These are phyloP conservation scores for Saxophila tyrrhenica DNA, from an alignment of 495 filamentous ascomycete genomes.

Conservation along the genomic window DNA sequence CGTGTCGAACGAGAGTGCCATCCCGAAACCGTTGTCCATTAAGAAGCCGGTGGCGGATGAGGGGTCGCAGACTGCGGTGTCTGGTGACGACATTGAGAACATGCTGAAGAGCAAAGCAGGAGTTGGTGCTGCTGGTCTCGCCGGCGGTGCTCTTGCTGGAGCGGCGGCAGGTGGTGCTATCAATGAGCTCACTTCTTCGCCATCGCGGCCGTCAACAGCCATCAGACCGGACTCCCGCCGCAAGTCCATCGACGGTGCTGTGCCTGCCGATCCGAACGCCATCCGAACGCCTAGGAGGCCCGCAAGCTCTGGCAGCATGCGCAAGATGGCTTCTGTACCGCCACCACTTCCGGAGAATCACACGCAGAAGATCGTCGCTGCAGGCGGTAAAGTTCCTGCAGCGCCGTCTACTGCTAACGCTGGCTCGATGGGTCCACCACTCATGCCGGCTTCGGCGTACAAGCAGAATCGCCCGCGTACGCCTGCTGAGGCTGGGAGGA, in stretches of 20 bases:
- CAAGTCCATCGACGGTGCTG: conserved; percentile 6
- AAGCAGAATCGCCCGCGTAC: conserved; percentile 56
- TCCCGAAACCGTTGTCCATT: conserved; percentile 9
- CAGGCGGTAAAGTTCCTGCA: conserved; percentile 35
- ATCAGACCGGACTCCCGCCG: neutral
- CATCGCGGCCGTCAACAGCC: neutral
- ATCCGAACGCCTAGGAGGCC: conserved; percentile 41
- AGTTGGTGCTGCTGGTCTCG: neutral
- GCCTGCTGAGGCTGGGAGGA: conserved; percentile 40
- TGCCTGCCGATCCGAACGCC: conserved; percentile 17
- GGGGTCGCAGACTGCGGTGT: conserved; percentile 31
- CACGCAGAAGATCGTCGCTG: conserved; percentile 72
- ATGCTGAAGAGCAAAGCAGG: conserved; percentile 19
- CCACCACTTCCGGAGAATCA: conserved; percentile 77
- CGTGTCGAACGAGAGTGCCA: neutral
- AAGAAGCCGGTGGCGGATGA: conserved; percentile 22
- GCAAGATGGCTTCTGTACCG: conserved; percentile 34
- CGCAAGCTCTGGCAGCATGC: conserved; percentile 56
- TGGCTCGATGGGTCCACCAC: conserved; percentile 72
- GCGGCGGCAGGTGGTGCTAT: neutral
- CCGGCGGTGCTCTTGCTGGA: neutral
- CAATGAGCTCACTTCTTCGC: neutral
- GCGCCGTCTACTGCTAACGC: conserved; percentile 18
- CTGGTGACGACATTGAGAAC: conserved; percentile 28
- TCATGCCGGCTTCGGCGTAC: conserved; percentile 71